These are phyloP conservation scores for Prosopis cineraria DNA, from an alignment of 306 rosid species.

Conservation along the genomic window DNA sequence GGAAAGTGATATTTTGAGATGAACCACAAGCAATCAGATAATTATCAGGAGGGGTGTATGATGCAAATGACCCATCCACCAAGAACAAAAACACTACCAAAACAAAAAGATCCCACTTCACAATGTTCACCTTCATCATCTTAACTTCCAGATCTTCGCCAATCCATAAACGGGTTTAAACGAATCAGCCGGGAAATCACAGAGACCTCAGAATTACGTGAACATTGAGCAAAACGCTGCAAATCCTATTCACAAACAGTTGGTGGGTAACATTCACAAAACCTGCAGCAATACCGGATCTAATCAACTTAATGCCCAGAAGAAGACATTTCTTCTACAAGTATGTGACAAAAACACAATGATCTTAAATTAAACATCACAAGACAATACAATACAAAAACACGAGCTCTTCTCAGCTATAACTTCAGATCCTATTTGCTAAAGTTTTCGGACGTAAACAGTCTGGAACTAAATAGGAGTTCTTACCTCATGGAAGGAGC, in stretches of 20 bases:
- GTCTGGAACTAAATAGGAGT: neutral
- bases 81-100: slow-evolving; percentile 42
- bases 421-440: neutral
- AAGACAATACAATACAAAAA: slow-evolving; percentile 25
- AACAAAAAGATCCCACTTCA: slow-evolving; percentile 47
- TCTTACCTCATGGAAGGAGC: slow-evolving; percentile 34
- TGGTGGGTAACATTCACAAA: slow-evolving; percentile 11
- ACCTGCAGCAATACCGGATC: slow-evolving; percentile 42
- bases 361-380: slow-evolving; percentile 34
- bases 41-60: slow-evolving; percentile 67
- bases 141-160: slow-evolving; percentile 19
- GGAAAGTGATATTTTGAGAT: slow-evolving; percentile 60
- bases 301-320: slow-evolving; percentile 35
- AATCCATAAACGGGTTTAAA: slow-evolving; percentile 33
- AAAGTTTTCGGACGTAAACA: slow-evolving; percentile 13
- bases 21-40: slow-evolving; percentile 91
- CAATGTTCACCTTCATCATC: slow-evolving; percentile 54
- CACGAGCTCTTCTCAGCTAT: neutral
- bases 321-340: slow-evolving; percentile 29
- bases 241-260: slow-evolving; percentile 39
- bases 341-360: slow-evolving; percentile 16
- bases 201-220: neutral
- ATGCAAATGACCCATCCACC: slow-evolving; percentile 52
- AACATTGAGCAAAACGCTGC: slow-evolving; percentile 18
- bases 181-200: neutral